Percentiles rank a stretch among this genome's conserved stretches.
These are phyloP conservation scores for Colletotrichum musicola DNA, from an alignment of 2,329 filamentous ascomycete genomes.

Conservation along the genomic window DNA sequence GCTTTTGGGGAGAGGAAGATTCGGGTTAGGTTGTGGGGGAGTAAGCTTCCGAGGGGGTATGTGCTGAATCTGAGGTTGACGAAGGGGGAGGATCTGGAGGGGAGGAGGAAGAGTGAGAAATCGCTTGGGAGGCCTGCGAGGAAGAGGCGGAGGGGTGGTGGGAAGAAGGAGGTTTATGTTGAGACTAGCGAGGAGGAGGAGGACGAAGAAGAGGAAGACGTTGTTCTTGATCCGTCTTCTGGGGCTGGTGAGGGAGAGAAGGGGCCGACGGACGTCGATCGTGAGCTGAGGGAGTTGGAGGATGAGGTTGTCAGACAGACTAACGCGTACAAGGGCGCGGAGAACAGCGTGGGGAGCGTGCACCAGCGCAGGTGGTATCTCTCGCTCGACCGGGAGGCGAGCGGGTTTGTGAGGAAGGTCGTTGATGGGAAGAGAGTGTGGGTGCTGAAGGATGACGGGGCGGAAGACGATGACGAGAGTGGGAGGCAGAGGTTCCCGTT, in stretches of 20 bases:
- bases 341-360: conserved; percentile 74
- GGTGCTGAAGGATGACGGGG: background rate
- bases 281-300: conserved; percentile 59
- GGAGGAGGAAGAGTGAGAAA: conserved; percentile 43
- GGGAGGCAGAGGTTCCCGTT: conserved; percentile 66
- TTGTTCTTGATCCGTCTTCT: conserved; percentile 40
- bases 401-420: conserved; percentile 64
- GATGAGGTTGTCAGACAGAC: conserved; percentile 67
- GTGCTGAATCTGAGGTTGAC: conserved; percentile 67
- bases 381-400: conserved; percentile 69
- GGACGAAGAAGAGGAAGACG: conserved; percentile 43
- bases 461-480: conserved; percentile 3
- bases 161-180: background rate
- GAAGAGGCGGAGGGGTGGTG: background rate
- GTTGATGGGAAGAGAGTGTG: conserved; percentile 5
- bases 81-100: conserved; percentile 54
- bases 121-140: conserved; percentile 26
- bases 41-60: conserved; percentile 65
- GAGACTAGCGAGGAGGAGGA: conserved; percentile 31
- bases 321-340: conserved; percentile 76
- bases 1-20: conserved; percentile 70
- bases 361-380: conserved; percentile 77
- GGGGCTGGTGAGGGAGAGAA: conserved; percentile 36
- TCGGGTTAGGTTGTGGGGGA: conserved; percentile 65
- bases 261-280: conserved; percentile 52